Evolutionary conservation across 140 eudicot species (phyloP).

Genomic region (Erigeron philadelphicus): DNA sequence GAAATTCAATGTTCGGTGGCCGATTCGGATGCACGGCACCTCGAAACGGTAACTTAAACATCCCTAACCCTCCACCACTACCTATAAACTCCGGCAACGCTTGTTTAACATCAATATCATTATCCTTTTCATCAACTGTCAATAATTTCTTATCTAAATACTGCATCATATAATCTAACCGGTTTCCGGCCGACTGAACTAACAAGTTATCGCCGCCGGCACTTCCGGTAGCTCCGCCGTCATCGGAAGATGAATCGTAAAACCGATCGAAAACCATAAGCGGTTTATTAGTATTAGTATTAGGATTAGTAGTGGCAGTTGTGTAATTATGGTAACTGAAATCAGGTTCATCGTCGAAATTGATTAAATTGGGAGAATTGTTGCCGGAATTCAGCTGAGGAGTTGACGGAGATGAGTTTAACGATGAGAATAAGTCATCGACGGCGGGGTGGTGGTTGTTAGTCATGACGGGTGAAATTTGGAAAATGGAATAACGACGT

Average conservation of each 20-base stretch:
- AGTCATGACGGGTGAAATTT: constrained; percentile 15
- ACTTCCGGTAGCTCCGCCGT: constrained; percentile 17
- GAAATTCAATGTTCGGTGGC: constrained; percentile 62
- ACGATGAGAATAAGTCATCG: constrained; percentile 34
- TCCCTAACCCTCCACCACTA: constrained; percentile 55
- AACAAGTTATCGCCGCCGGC: constrained; percentile 14
- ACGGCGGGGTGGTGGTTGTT: constrained; percentile 23
- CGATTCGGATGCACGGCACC: constrained; percentile 46
- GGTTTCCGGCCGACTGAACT: constrained; percentile 40
- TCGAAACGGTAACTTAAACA: constrained; percentile 54
- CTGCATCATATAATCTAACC: constrained; percentile 84
- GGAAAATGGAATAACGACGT: too few species aligned
- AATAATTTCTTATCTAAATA: constrained; percentile 74
- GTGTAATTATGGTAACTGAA: constrained; percentile 20
- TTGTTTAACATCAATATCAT: constrained; percentile 7
- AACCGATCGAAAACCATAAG: constrained; percentile 77
- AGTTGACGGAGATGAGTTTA: constrained; percentile 35
- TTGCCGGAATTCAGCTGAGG: constrained; percentile 18
- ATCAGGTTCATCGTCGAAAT: constrained; percentile 28
- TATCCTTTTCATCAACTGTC: constrained; percentile 20
- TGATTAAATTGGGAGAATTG: constrained; percentile 27
- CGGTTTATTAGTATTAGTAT: constrained; percentile 19
- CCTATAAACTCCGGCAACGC: constrained; percentile 60
- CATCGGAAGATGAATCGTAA: constrained; percentile 62
- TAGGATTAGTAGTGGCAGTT: constrained; percentile 19